phyloP scores from a whole-genome alignment of 1,284 basidiomycete genomes.

The Amylostereum chailletii region DNA sequence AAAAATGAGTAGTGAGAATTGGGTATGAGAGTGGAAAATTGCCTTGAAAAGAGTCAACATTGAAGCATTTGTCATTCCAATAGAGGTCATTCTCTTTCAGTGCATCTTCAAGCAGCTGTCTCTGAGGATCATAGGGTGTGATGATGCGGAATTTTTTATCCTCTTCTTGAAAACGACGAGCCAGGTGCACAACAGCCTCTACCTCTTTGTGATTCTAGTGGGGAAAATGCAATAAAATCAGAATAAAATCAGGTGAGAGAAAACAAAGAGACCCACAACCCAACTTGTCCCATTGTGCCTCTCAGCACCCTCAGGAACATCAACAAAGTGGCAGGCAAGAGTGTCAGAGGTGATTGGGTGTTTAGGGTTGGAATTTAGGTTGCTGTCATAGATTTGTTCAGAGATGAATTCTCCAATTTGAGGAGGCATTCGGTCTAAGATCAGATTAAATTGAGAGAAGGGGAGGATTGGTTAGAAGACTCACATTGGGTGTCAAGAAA shows the following conservation, averaged over 20 bases:
- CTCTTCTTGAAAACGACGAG: slow-evolving; percentile 27
- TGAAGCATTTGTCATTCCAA: slow-evolving; percentile 55
- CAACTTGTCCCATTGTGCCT: slow-evolving; percentile 29
- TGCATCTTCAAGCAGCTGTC: slow-evolving; percentile 36
- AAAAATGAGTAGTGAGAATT: slow-evolving; percentile 9
- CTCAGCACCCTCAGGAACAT: slow-evolving; percentile 35
- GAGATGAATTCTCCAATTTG: slow-evolving; percentile 71
- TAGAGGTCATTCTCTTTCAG: slow-evolving; percentile 36
- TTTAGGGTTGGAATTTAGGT: slow-evolving; percentile 26
- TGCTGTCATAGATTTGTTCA: slow-evolving; percentile 45
- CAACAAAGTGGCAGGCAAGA: slow-evolving; percentile 34
- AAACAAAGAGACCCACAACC: slow-evolving; percentile 25
- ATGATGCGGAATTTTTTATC: slow-evolving; percentile 47
- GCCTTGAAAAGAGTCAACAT: slow-evolving; percentile 64
- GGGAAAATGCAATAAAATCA: not conserved
- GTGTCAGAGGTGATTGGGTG: slow-evolving; percentile 21
- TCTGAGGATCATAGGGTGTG: slow-evolving; percentile 65
- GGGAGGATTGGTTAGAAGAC: slow-evolving; percentile 7
- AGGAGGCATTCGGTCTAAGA: slow-evolving; percentile 66
- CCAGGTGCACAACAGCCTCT: slow-evolving; percentile 16
- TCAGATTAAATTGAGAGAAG: not conserved
- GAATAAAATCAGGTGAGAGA: not conserved
- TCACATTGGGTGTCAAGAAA: slow-evolving; percentile 38
- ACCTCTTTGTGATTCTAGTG: slow-evolving; percentile 20
- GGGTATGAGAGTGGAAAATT: slow-evolving; percentile 11